phyloP scores from a whole-genome alignment of 2,329 filamentous ascomycete genomes.

The Cladosporium colombiae region DNA sequence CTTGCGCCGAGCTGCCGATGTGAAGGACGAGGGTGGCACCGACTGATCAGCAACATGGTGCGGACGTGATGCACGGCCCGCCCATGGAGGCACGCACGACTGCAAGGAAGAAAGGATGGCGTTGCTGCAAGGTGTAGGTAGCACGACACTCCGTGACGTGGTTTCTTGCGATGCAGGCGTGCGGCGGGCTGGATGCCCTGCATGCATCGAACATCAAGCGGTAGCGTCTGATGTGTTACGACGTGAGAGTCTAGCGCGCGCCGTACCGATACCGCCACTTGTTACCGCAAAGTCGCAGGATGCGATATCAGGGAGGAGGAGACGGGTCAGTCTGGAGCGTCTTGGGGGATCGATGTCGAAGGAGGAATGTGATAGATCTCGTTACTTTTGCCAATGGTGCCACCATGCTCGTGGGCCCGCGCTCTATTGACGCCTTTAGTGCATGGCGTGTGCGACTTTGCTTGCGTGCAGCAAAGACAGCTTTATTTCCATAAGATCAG shows the following conservation, averaged over 20 bases:
- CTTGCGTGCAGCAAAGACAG: neutral
- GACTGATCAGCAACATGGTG: conserved; percentile 14
- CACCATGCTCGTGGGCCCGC: neutral
- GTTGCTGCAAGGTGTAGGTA: neutral
- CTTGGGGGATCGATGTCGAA: conserved; percentile 2
- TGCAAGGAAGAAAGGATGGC: conserved; percentile 1
- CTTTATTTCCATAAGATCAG: conserved; percentile 7
- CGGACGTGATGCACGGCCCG: conserved; percentile 4
- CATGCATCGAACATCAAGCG: conserved; percentile 1
- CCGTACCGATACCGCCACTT: conserved; percentile 16
- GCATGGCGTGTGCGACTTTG: conserved; percentile 6
- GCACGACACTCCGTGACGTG: conserved; percentile 16
- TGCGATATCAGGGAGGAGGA: neutral
- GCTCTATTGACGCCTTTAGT: neutral
- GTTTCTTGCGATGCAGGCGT: conserved; percentile 1
- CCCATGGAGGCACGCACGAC: conserved; percentile 1
- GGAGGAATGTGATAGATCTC: conserved; percentile 7
- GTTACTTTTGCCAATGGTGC: conserved; percentile 5
- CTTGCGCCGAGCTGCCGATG: conserved; percentile 14
- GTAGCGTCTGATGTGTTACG: neutral
- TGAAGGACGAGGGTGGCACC: conserved; percentile 20
- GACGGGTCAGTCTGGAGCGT: neutral
- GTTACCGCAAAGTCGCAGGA: neutral
- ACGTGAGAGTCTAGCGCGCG: conserved; percentile 11
- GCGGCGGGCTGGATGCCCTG: conserved; percentile 7